Evolutionary conservation across 2,329 filamentous ascomycete species (phyloP).

Genomic region (Aspergillus spinulosporus): DNA sequence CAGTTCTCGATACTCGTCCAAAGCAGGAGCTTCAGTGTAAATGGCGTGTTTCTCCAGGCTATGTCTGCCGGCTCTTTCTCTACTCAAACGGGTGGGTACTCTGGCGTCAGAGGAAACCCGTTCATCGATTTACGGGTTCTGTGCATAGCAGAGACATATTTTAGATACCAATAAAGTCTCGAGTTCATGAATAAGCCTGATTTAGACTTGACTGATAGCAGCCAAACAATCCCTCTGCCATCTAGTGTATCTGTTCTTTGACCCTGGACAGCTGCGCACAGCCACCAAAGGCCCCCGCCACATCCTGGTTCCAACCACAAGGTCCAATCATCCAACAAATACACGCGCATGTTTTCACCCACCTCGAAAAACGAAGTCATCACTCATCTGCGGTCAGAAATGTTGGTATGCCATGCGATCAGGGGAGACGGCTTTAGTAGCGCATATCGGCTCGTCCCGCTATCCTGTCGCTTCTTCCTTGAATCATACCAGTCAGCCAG

Average conservation of each 20-base stretch:
- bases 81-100: background rate
- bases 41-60: background rate
- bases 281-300: constrained; percentile 7
- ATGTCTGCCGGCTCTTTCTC: background rate
- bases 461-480: background rate
- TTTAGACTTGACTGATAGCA: background rate
- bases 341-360: constrained; percentile 7
- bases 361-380: background rate
- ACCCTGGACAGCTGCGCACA: background rate
- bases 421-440: no score
- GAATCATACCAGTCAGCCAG: background rate
- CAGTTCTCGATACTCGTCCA: background rate
- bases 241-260: background rate
- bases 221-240: background rate
- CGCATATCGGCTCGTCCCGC: background rate
- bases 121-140: background rate
- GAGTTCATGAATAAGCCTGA: background rate
- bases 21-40: background rate
- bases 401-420: background rate
- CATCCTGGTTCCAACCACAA: constrained; percentile 2
- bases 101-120: background rate
- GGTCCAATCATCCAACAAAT: constrained; percentile 10
- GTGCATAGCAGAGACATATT: background rate
- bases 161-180: background rate
- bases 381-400: background rate